A percentile compares a stretch with the other conserved stretches of the same genome.
These are phyloP conservation scores for Xylaria venustula DNA, from an alignment of 495 filamentous ascomycete species.

Conservation along the genomic window DNA sequence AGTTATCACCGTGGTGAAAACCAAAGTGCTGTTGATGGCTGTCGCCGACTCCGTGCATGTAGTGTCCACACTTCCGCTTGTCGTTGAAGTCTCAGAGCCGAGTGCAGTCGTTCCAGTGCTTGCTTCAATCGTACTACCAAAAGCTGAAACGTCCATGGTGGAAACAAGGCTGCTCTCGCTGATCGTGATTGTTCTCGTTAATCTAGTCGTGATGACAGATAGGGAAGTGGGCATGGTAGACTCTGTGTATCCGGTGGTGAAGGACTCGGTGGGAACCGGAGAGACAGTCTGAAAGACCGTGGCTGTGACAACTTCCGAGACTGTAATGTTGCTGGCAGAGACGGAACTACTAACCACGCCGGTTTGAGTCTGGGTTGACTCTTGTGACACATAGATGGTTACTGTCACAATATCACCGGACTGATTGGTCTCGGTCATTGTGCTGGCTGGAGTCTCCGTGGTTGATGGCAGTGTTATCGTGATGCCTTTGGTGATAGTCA, in stretches of 20 bases:
- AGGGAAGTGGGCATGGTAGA: conserved; percentile 1
- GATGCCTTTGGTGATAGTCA: conserved; percentile 9
- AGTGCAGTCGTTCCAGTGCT: conserved; percentile 8
- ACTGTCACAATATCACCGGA: conserved; percentile 11
- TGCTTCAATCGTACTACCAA: conserved; percentile 5
- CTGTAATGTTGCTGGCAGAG: neutral
- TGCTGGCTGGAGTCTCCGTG: neutral
- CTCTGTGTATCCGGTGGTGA: neutral
- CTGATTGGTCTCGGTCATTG: neutral
- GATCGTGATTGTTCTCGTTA: neutral
- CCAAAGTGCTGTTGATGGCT: conserved; percentile 9
- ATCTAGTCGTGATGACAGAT: neutral
- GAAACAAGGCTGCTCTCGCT: neutral
- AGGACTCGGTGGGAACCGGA: neutral
- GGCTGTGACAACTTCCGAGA: conserved; percentile 15
- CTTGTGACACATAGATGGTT: conserved; percentile 9
- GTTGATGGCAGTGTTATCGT: neutral
- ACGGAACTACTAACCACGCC: conserved; percentile 13
- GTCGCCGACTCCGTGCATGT: conserved; percentile 12
- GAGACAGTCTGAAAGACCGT: conserved; percentile 23
- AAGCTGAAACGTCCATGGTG: conserved; percentile 1
- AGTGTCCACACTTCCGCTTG: conserved; percentile 1
- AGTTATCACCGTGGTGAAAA: neutral
- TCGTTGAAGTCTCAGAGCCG: neutral
- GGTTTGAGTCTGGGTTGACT: conserved; percentile 10